These are phyloP conservation scores for Cryptosporidium felis DNA, from an alignment of 169 alveolate species.

Conservation along the genomic window DNA sequence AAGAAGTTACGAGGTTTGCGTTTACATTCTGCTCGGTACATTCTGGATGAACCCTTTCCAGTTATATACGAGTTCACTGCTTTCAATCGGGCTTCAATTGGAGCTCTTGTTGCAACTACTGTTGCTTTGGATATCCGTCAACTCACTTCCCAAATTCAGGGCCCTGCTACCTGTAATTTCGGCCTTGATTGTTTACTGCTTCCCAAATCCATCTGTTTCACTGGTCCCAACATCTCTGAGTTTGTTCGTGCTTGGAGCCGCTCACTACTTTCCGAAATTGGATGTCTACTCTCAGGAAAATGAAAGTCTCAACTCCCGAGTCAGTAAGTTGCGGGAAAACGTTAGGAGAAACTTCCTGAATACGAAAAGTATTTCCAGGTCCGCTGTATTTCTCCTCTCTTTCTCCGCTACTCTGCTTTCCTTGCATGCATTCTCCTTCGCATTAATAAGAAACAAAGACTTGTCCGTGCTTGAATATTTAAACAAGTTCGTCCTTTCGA, in stretches of 20 bases:
- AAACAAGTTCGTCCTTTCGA: not conserved
- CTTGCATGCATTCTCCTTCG: conserved; percentile 22
- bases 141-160: not conserved
- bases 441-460: not conserved
- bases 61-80: not conserved
- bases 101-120: conserved; percentile 2
- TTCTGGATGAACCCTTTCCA: conserved; percentile 49
- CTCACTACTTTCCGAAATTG: not conserved
- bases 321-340: not conserved
- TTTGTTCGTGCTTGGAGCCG: not conserved
- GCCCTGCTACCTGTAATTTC: not conserved
- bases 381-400: not conserved
- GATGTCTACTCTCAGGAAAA: not conserved
- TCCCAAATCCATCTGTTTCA: not conserved
- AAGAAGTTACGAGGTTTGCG: not conserved
- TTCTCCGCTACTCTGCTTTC: not conserved
- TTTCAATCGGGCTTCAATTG: conserved; percentile 17
- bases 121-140: conserved; percentile 1
- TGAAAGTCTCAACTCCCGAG: not conserved
- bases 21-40: not conserved
- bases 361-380: not conserved
- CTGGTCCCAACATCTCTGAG: not conserved
- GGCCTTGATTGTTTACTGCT: not conserved
- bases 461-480: not conserved
- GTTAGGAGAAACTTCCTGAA: not conserved